A percentile compares a stretch with the other conserved stretches of the same genome.
Evolutionary conservation across 305 asterid genomes (phyloP).

Genomic region (Fraxinus angustifolia): DNA sequence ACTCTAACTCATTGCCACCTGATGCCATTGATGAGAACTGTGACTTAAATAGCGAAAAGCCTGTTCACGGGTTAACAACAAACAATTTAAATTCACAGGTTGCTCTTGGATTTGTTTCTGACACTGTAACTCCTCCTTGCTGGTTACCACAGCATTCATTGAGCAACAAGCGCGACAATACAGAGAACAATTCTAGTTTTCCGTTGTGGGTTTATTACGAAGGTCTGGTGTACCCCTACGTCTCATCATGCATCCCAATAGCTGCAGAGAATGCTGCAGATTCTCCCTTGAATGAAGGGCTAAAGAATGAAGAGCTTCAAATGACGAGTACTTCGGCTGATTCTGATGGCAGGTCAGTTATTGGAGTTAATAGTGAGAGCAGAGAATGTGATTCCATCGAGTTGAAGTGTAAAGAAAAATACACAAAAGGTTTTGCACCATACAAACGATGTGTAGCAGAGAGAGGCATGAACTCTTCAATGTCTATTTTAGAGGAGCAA

Average conservation of each 20-base stretch:
- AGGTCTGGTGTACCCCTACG: conserved; percentile 31
- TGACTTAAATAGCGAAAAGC: conserved; percentile 17
- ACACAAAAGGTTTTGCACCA: conserved; percentile 59
- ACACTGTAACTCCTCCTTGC: conserved; percentile 23
- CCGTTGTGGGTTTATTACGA: conserved; percentile 48
- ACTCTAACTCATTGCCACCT: conserved; percentile 19
- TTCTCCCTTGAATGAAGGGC: too few relatives aligned
- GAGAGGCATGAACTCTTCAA: conserved; percentile 43
- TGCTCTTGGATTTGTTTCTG: conserved; percentile 28
- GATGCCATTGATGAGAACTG: conserved; percentile 20
- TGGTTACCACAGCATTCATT: conserved; percentile 26
- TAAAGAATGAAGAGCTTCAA: conserved; percentile 14
- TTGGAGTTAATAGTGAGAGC: conserved; percentile 23
- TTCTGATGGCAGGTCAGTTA: conserved; percentile 25
- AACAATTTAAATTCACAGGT: conserved; percentile 23
- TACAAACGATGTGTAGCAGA: conserved; percentile 60
- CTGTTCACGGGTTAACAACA: neutral
- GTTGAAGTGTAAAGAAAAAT: conserved; percentile 12
- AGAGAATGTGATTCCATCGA: conserved; percentile 23
- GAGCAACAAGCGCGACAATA: conserved; percentile 20
- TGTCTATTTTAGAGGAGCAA: conserved; percentile 33
- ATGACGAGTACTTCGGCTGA: conserved; percentile 38
- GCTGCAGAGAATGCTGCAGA: conserved; percentile 6
- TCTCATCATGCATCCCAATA: conserved; percentile 26
- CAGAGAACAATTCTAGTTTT: conserved; percentile 25